Base-by-base conservation (phyloP, 2,329 filamentous ascomycete genomes). In the Pyrenophora tritici-repentis region DNA sequence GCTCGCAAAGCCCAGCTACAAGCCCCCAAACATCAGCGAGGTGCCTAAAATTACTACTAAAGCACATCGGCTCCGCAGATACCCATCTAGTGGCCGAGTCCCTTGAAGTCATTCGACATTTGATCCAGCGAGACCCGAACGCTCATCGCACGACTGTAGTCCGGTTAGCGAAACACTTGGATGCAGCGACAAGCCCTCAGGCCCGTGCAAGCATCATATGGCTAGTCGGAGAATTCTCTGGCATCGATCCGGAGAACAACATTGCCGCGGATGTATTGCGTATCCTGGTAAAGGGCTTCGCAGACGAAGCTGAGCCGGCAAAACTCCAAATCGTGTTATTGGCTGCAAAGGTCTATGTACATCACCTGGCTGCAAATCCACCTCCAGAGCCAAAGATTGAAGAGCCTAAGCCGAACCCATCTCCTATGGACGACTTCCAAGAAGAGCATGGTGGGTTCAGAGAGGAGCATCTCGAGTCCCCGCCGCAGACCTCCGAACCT, bases 141-240 rank as follows among this genome's bases (percentile, higher is more conserved):
- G 85, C 86, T 3, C 94, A 99, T 69, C 82, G 85, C 9, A 88
- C 87, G 35, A 99, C 94, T 0, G 91, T 97, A 1, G 85, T 97
- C 29, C 84, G 91, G 39, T 77, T 99, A 41, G 94, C 94, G 5
- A 94, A 91, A 74, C 92, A 96, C 55, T 83, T 99, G 2, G 94
- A 97, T 67, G 89, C 88, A 3, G 90, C 91, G 1, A 90, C 89
- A 0, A 92, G 94, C 55, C 86, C 94, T 1, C 88, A 91, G 54
- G 94, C 94, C 3, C 83, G 94, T 59, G 94, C 94, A 3, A 96
- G 90, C 42, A 97, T 99, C 57, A 89, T 99, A 62, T 99, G 94
- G 94, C 84, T 99, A 0, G 92, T 97, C 0, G 94, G 94, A 38
- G 94, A 99, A 73, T 97, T 95, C 64, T 86, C 93, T 0, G 90